Conservation (phyloP, 331 rosid genomes). For the Malus hybrid region DNA sequence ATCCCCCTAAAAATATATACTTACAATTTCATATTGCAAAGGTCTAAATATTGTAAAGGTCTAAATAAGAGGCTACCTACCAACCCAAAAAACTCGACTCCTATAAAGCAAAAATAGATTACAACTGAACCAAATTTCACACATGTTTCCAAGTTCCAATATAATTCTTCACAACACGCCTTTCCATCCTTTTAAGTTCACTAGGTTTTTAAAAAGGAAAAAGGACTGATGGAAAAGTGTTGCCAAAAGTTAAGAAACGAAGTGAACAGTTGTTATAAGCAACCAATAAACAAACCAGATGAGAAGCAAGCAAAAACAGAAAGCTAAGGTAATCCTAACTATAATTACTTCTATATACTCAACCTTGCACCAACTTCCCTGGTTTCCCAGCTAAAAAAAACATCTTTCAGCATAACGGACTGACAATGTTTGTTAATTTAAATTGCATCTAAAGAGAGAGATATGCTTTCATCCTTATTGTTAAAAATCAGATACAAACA, state of each 20-base stretch:
- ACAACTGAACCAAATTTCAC: background rate
- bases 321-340: background rate
- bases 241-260: background rate
- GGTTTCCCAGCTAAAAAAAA: background rate
- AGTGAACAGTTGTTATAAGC: background rate
- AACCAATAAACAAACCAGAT: background rate
- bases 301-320: background rate
- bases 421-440: background rate
- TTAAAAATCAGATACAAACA: background rate
- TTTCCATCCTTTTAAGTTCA: background rate
- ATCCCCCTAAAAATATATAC: no score
- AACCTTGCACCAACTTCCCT: background rate
- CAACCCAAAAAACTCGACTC: background rate
- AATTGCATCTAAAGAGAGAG: background rate
- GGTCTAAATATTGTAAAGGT: background rate
- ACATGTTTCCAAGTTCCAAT: background rate
- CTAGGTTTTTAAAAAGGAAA: background rate
- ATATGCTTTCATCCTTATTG: background rate
- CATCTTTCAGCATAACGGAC: background rate
- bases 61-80: background rate
- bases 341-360: no score
- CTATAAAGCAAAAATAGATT: background rate
- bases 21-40: background rate
- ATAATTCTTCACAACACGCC: background rate
- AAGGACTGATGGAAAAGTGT: background rate